Evolutionary conservation across 2,329 filamentous ascomycete species (phyloP), one percentile per base, ranked within the genome.

Genomic region (Aplosporella prunicola): DNA sequence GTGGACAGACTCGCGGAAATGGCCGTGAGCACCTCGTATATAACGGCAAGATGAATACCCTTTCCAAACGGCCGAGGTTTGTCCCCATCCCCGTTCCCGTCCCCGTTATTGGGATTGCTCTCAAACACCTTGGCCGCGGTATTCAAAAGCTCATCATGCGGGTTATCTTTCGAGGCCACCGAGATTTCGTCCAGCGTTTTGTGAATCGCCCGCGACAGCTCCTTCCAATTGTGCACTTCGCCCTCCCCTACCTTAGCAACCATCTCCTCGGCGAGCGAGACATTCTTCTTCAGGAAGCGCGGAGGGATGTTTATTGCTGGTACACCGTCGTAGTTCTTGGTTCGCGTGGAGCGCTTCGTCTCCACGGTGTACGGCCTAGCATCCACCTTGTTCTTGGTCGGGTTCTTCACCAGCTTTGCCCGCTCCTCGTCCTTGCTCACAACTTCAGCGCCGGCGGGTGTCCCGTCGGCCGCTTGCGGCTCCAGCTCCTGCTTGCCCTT

Each of bases 201-300:
- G 11, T 11, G 15, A 8, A 5, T 35, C 14, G 6, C 3, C 13
- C n/a, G 15, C 17, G 11, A 35, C 16, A 14, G 16, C 18, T 27
- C 11, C 28, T 23, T 23, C 10, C 24, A n/a, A 18, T 16, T 9
- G 32, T 15, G 9, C 27, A 16, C 29, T 32, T 36, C 10, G 45
- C 43, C 43, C 45, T 39, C 43, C 26, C 36, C 18, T 24, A 20
- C 3, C 17, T 18, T 23, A 15, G n/a, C 29, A 22, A 16, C 20
- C 22, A 20, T 18, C 13, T 62, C 56, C 20, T 64, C 55, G 20
- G 55, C 49, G 8, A 66, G 48, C 31, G 53, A 52, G 18, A 82
- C 66, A 38, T 71, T 71, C 14, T 61, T 54, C 25, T 68, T 57
- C 36, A 75, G 55, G 43, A 82, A 82, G 56, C 66, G 70, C 39